Evolutionary conservation across 2,329 filamentous ascomycete species (phyloP).

Genomic region (Hymenoscyphus fructigenus): DNA sequence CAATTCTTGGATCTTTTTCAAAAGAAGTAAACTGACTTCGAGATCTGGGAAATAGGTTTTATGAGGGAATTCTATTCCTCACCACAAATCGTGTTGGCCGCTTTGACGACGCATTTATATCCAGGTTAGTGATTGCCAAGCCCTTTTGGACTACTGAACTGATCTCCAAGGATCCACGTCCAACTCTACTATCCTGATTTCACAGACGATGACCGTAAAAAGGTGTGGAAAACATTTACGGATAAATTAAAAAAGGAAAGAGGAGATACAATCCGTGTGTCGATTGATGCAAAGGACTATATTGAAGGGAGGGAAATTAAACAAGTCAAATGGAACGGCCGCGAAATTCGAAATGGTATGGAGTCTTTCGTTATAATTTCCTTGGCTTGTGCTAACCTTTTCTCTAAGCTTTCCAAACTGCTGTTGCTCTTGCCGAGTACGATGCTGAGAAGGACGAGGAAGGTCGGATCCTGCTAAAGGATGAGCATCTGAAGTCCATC

Average conservation of each 20-base stretch:
- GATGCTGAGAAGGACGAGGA: slow-evolving; percentile 18
- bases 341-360: slow-evolving; percentile 10
- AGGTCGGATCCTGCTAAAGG: slow-evolving; percentile 14
- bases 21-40: no score
- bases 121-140: slow-evolving; percentile 3
- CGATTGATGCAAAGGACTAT: slow-evolving; percentile 3
- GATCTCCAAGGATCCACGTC: slow-evolving; percentile 30
- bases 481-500: slow-evolving; percentile 15
- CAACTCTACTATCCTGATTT: slow-evolving; percentile 4
- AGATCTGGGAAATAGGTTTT: slow-evolving; percentile 25
- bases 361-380: neutral
- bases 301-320: neutral
- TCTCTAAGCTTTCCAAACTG: slow-evolving; percentile 17
- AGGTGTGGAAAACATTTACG: slow-evolving; percentile 4
- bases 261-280: neutral
- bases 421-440: slow-evolving; percentile 22
- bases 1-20: no score
- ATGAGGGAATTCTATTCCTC: slow-evolving; percentile 43
- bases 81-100: slow-evolving; percentile 41
- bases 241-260: neutral
- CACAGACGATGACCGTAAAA: neutral
- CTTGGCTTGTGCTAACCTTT: neutral
- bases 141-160: neutral
- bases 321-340: slow-evolving; percentile 6
- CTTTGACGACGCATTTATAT: slow-evolving; percentile 41